These are phyloP conservation scores for Glarea lozoyensis DNA, from an alignment of 495 filamentous ascomycete species.

Conservation along the genomic window DNA sequence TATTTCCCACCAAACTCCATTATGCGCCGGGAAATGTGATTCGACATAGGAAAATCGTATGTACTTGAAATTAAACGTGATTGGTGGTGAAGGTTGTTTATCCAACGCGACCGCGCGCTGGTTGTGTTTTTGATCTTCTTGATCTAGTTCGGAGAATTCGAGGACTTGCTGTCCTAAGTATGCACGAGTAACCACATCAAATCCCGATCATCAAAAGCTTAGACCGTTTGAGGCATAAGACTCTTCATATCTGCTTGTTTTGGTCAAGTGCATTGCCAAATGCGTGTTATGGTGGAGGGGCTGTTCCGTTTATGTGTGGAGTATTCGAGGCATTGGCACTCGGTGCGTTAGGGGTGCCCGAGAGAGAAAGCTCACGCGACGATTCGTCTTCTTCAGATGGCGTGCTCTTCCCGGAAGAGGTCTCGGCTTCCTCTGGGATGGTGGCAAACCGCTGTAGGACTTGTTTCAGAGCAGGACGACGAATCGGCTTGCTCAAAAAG, in stretches of 20 bases:
- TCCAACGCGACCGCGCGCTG: no score
- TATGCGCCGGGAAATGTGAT: background rate
- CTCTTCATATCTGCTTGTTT: background rate
- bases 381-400: background rate
- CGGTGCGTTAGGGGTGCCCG: no score
- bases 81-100: no score
- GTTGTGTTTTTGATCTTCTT: no score
- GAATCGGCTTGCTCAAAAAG: constrained; percentile 64
- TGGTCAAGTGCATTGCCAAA: background rate
- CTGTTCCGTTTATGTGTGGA: background rate
- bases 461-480: constrained; percentile 72
- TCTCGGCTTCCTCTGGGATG: constrained; percentile 43
- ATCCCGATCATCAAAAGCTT: no score
- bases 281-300: background rate
- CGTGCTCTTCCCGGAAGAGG: constrained; percentile 3
- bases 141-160: no score
- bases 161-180: no score
- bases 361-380: no score
- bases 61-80: no score
- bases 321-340: no score
- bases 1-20: background rate
- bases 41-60: constrained; percentile 1
- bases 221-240: no score
- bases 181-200: no score
- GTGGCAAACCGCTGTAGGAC: constrained; percentile 62